Percentiles rank a stretch among this genome's conserved stretches.
These are phyloP conservation scores for Septoria linicola DNA, from an alignment of 2,329 filamentous ascomycete species.

Conservation along the genomic window DNA sequence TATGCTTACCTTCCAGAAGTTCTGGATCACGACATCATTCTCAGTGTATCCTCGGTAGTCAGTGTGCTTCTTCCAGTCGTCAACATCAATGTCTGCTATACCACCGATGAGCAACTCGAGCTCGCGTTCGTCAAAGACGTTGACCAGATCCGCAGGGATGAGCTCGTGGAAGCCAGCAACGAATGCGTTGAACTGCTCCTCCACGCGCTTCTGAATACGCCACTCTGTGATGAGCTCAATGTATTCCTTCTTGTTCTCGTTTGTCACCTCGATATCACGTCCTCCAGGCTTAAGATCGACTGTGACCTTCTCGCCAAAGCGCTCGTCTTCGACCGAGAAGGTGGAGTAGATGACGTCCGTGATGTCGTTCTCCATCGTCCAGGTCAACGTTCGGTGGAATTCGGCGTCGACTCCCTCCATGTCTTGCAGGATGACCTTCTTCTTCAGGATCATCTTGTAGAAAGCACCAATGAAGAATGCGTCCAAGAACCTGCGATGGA, in stretches of 20 bases:
- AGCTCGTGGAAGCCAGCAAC: slow-evolving; percentile 97
- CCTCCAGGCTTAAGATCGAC: slow-evolving; percentile 92
- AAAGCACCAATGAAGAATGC: slow-evolving; percentile 98
- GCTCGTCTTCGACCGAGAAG: slow-evolving; percentile 95
- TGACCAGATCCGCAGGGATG: slow-evolving; percentile 92
- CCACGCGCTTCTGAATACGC: slow-evolving; percentile 97
- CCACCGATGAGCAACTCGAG: slow-evolving; percentile 94
- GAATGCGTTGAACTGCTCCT: slow-evolving; percentile 97
- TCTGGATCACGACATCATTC: slow-evolving; percentile 92
- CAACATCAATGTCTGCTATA: slow-evolving; percentile 99
- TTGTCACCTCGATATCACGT: slow-evolving; percentile 90
- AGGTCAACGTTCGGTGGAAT: slow-evolving; percentile 92
- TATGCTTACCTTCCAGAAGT: slow-evolving; percentile 81
- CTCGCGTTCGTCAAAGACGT: slow-evolving; percentile 97
- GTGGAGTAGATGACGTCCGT: slow-evolving; percentile 92
- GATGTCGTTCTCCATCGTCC: slow-evolving; percentile 98
- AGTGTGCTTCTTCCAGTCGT: slow-evolving; percentile 99
- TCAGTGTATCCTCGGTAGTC: slow-evolving; percentile 99
- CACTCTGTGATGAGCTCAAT: slow-evolving; percentile 99
- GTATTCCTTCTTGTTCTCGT: slow-evolving; percentile 99
- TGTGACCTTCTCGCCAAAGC: slow-evolving; percentile 90
- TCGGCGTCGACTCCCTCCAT: slow-evolving; percentile 99
- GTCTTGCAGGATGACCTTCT: slow-evolving; percentile 85
- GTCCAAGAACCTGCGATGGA: slow-evolving; percentile 95
- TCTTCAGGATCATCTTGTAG: slow-evolving; percentile 98